Percentiles rank a stretch among this genome's conserved stretches.
Conservation (phyloP, 2,329 filamentous ascomycete species). For the Penicillium verrucosum region DNA sequence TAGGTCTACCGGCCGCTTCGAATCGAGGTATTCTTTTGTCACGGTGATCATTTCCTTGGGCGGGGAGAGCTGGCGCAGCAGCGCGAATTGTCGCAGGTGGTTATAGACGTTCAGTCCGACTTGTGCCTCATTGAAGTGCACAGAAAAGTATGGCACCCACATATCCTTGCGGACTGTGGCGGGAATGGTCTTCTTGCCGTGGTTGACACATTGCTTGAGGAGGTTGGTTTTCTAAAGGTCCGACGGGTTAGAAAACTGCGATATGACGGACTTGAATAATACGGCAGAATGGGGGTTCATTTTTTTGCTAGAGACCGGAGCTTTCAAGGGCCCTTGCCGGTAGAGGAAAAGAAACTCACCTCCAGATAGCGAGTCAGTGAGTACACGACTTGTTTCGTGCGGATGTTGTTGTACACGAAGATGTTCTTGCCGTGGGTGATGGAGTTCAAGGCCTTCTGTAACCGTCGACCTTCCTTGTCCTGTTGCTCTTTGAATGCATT, state of each 20-base stretch:
- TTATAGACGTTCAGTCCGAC: constrained; percentile 56
- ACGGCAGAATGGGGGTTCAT: background rate
- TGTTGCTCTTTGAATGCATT: constrained; percentile 43
- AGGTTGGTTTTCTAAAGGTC: constrained; percentile 47
- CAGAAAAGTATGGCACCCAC: constrained; percentile 59
- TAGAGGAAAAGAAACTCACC: constrained; percentile 37
- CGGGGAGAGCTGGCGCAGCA: constrained; percentile 56
- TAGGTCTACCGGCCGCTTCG: constrained; percentile 39
- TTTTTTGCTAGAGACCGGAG: too few relatives aligned
- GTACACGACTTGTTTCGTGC: constrained; percentile 64
- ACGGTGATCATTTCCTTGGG: constrained; percentile 44
- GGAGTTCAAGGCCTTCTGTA: constrained; percentile 47
- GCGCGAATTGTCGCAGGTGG: constrained; percentile 59
- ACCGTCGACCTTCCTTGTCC: constrained; percentile 37
- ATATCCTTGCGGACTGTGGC: constrained; percentile 58
- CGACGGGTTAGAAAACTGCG: constrained; percentile 9
- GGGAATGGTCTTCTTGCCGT: constrained; percentile 63
- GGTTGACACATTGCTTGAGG: constrained; percentile 58
- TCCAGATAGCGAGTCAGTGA: constrained; percentile 56
- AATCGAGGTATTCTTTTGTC: constrained; percentile 42
- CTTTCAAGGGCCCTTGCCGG: background rate
- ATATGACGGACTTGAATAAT: background rate
- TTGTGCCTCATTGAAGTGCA: constrained; percentile 52
- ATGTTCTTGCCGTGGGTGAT: constrained; percentile 57
- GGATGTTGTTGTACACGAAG: constrained; percentile 60